Conservation (phyloP, 768 basidiomycete genomes). For the Clathrus columnatus region DNA sequence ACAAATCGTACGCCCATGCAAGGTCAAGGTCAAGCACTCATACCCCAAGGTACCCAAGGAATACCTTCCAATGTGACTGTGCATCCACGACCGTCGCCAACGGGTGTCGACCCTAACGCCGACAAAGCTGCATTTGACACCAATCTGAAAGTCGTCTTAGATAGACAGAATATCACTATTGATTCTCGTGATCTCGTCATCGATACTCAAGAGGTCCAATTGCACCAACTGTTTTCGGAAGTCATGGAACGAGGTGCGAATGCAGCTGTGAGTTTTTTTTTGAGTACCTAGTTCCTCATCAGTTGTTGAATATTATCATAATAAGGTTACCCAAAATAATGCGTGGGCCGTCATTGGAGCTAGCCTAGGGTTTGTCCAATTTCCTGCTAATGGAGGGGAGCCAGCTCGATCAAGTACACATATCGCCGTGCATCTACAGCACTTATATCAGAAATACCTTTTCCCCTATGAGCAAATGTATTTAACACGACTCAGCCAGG, state of each 20-base stretch:
- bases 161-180: constrained; percentile 30
- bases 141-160: constrained; percentile 41
- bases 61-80: background rate
- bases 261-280: constrained; percentile 30
- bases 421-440: constrained; percentile 49
- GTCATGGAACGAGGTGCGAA: constrained; percentile 54
- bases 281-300: background rate
- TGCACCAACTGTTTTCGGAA: constrained; percentile 47
- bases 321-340: constrained; percentile 46
- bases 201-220: constrained; percentile 50
- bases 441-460: constrained; percentile 54
- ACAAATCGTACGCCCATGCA: constrained; percentile 36
- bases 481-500: constrained; percentile 23
- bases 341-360: constrained; percentile 60
- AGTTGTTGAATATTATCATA: constrained; percentile 9
- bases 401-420: constrained; percentile 56
- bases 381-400: constrained; percentile 51
- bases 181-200: constrained; percentile 36
- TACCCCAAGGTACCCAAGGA: background rate
- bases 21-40: no score
- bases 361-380: constrained; percentile 56
- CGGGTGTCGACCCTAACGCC: constrained; percentile 39
- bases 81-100: constrained; percentile 13
- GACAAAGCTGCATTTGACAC: constrained; percentile 35
- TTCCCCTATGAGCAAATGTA: constrained; percentile 48